These are phyloP conservation scores for Trichosporon faecale DNA, from an alignment of 1,284 basidiomycete genomes.

Conservation along the genomic window DNA sequence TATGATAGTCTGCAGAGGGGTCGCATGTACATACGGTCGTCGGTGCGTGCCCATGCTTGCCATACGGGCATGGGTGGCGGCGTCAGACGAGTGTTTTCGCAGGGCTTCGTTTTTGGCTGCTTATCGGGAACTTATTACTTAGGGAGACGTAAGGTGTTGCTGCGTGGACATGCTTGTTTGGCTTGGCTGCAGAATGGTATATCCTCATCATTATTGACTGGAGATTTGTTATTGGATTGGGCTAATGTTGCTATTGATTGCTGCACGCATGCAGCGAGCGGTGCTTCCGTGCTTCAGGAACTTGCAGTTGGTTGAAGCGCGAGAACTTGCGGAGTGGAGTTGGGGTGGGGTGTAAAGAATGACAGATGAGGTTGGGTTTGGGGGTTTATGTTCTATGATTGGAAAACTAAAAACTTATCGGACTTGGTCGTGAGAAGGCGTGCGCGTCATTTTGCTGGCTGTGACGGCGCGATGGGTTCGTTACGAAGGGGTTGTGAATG, in stretches of 20 bases:
- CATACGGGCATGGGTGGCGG: too few species aligned
- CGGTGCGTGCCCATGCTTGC: too few species aligned
- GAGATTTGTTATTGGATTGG: not conserved
- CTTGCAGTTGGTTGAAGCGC: not conserved
- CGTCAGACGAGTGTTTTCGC: too few species aligned
- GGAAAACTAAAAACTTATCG: not conserved
- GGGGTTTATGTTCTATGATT: not conserved
- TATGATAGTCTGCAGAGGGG: too few species aligned
- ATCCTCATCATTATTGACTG: not conserved
- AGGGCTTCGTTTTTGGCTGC: too few species aligned
- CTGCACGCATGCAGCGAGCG: not conserved
- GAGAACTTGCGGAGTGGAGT: not conserved
- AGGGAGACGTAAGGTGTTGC: too few species aligned
- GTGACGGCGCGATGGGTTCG: not conserved
- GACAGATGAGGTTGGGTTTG: slow-evolving; percentile 1
- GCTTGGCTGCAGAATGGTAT: not conserved
- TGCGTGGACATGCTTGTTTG: not conserved
- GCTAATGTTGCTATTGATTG: not conserved
- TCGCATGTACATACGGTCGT: too few species aligned
- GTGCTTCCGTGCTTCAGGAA: not conserved
- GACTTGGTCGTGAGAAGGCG: not conserved
- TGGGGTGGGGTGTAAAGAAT: not conserved
- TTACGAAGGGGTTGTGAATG: not conserved
- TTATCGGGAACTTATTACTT: too few species aligned
- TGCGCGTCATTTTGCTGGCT: not conserved